These are phyloP conservation scores for Jaapia argillacea DNA, from an alignment of 768 basidiomycete species.

Conservation along the genomic window DNA sequence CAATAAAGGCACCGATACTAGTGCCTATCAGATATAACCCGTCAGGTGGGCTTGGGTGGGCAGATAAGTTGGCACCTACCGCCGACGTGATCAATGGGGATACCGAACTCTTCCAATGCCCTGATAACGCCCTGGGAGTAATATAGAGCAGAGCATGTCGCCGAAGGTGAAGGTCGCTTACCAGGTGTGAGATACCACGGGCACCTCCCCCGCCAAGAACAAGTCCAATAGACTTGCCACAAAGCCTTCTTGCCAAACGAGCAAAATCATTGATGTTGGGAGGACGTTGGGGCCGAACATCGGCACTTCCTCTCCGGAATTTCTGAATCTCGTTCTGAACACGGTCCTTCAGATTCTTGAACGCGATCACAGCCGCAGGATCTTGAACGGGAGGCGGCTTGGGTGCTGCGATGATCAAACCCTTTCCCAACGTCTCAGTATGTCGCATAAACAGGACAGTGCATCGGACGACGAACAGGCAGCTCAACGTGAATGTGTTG, in stretches of 20 bases:
- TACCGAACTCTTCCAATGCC: slow-evolving; percentile 83
- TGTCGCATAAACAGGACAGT: neutral
- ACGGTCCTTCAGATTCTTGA: slow-evolving; percentile 88
- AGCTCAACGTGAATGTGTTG: slow-evolving; percentile 95
- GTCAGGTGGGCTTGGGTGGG: slow-evolving; percentile 7
- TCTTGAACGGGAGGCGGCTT: slow-evolving; percentile 63
- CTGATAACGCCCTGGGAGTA: slow-evolving; percentile 66
- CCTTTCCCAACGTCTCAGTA: too few relatives aligned
- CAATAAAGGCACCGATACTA: slow-evolving; percentile 87
- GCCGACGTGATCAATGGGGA: slow-evolving; percentile 91
- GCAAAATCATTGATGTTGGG: slow-evolving; percentile 88
- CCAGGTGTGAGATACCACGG: slow-evolving; percentile 70
- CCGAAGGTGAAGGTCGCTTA: slow-evolving; percentile 17
- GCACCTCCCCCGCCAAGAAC: slow-evolving; percentile 98
- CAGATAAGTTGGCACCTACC: too few relatives aligned
- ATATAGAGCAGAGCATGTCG: slow-evolving; percentile 24
- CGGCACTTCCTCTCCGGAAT: slow-evolving; percentile 59
- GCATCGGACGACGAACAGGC: slow-evolving; percentile 54
- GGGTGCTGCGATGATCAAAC: slow-evolving; percentile 53
- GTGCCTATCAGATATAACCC: too few relatives aligned
- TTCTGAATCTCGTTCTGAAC: slow-evolving; percentile 86
- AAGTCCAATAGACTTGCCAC: slow-evolving; percentile 87
- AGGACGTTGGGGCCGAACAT: slow-evolving; percentile 63
- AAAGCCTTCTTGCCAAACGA: slow-evolving; percentile 80
- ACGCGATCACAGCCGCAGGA: slow-evolving; percentile 77